Evolutionary conservation across 2,329 filamentous ascomycete species (phyloP).

Genomic region (Talaromyces sp.): DNA sequence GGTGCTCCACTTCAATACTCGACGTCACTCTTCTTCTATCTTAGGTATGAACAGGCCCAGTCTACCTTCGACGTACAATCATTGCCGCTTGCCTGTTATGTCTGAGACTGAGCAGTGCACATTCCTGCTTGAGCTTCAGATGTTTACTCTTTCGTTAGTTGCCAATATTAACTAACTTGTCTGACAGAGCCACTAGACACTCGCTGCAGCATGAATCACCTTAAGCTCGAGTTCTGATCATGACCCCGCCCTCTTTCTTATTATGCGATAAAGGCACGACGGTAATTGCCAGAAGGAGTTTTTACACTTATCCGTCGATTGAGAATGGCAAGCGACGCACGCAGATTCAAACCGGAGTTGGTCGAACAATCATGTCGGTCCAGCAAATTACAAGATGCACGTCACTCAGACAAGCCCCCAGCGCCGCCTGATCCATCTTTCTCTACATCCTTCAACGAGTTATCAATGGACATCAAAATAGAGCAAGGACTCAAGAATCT

Average conservation of each 20-base stretch:
- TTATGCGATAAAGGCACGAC: slow-evolving; percentile 3
- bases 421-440: slow-evolving; percentile 11
- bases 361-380: slow-evolving; percentile 34
- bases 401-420: background rate
- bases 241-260: background rate
- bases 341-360: slow-evolving; percentile 32
- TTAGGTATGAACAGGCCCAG: background rate
- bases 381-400: slow-evolving; percentile 14
- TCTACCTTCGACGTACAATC: background rate
- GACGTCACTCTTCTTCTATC: background rate
- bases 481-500: background rate
- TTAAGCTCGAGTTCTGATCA: background rate
- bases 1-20: background rate
- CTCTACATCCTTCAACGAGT: background rate
- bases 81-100: background rate
- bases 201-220: background rate
- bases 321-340: slow-evolving; percentile 18
- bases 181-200: background rate
- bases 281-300: background rate
- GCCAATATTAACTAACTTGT: background rate
- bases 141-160: background rate
- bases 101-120: background rate
- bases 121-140: background rate
- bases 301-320: background rate
- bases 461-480: background rate